Evolutionary conservation across 352 stramenopile species (phyloP).

Genomic region (Globisporangium alternatum): DNA sequence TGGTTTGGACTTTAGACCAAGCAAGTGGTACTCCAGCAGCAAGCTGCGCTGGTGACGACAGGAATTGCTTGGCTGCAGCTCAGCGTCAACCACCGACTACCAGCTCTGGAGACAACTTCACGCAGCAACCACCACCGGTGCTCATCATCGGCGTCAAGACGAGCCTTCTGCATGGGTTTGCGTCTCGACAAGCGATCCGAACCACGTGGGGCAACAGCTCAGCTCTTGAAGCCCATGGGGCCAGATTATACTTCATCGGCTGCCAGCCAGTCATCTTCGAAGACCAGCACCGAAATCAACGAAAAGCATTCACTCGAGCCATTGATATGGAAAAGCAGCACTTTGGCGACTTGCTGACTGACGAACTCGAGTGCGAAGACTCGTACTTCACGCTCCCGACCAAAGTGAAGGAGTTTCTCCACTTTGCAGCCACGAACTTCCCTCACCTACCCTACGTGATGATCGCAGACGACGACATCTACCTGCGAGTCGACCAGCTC

Average conservation of each 20-base stretch:
- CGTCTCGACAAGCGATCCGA: slow-evolving; percentile 31
- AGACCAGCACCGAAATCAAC: slow-evolving; percentile 9
- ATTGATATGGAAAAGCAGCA: slow-evolving; percentile 28
- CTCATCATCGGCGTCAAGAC: slow-evolving; percentile 58
- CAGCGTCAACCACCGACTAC: too few relatives aligned
- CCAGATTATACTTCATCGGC: slow-evolving; percentile 39
- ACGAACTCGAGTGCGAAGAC: slow-evolving; percentile 38
- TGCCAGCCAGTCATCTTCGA: slow-evolving; percentile 18
- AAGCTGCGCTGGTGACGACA: too few relatives aligned
- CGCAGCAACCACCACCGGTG: not conserved
- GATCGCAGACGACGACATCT: slow-evolving; percentile 60
- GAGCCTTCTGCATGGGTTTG: slow-evolving; percentile 31
- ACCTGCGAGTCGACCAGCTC: slow-evolving; percentile 33
- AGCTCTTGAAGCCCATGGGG: slow-evolving; percentile 13
- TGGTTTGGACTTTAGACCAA: too few relatives aligned
- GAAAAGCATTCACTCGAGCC: slow-evolving; percentile 10
- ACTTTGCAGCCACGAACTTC: slow-evolving; percentile 18
- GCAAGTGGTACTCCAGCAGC: too few relatives aligned
- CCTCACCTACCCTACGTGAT: slow-evolving; percentile 37
- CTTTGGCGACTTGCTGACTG: slow-evolving; percentile 37
- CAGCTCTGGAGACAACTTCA: too few relatives aligned
- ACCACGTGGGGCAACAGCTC: slow-evolving; percentile 40
- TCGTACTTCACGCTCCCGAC: slow-evolving; percentile 29
- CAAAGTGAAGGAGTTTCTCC: slow-evolving; percentile 41
- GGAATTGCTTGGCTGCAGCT: too few relatives aligned